phyloP scores from a whole-genome alignment of 1,284 basidiomycete genomes.

The Trichosporon faecale region DNA sequence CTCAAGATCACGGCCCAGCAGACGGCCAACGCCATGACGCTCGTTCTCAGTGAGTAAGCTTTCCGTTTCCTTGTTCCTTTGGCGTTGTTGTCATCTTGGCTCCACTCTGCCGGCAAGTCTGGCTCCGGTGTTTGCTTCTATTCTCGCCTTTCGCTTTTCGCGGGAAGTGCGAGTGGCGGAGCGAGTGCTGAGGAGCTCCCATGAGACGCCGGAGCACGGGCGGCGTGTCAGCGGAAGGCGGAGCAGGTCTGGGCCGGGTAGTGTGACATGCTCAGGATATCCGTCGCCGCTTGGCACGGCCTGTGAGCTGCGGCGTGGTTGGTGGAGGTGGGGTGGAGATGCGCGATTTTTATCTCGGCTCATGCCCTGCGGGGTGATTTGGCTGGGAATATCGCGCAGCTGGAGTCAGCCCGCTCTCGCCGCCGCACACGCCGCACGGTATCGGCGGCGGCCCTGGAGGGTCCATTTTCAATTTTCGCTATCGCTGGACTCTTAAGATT shows the following conservation, averaged over 20 bases:
- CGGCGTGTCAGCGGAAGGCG: background rate
- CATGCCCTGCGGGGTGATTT: background rate
- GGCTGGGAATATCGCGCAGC: background rate
- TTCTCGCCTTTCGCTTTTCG: background rate
- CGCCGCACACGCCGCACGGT: background rate
- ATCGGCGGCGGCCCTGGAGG: background rate
- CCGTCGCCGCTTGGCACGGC: background rate
- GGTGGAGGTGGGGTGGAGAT: background rate
- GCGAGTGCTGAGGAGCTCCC: background rate
- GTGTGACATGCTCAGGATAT: background rate
- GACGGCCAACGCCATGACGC: slow-evolving; percentile 51
- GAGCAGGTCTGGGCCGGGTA: background rate
- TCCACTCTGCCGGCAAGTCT: background rate
- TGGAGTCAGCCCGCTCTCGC: background rate
- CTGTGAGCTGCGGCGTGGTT: too few species aligned
- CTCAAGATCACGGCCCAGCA: slow-evolving; percentile 44
- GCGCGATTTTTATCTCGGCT: background rate
- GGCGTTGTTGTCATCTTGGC: background rate
- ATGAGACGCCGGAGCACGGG: background rate
- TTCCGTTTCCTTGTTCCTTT: background rate
- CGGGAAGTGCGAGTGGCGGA: background rate
- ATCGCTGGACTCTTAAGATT: background rate
- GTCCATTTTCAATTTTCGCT: background rate
- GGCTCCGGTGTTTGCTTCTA: background rate
- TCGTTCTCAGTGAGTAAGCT: slow-evolving; percentile 46